Percentiles rank a stretch among this genome's conserved stretches.
Conservation (phyloP, 257 asterid species). For the Haberlea rhodopensis region DNA sequence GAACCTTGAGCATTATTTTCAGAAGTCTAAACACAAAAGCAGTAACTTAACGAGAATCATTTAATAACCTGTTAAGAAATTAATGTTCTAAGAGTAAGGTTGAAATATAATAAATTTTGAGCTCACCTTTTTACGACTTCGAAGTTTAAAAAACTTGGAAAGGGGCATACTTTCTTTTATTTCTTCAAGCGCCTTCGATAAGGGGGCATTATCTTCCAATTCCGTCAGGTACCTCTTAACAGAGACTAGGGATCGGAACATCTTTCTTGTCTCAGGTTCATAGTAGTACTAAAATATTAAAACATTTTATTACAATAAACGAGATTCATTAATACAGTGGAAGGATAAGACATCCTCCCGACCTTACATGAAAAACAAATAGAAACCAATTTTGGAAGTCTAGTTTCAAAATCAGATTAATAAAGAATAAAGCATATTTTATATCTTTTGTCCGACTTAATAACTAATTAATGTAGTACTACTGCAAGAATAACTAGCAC, state of each 20-base stretch:
- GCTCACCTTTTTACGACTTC: slow-evolving; percentile 44
- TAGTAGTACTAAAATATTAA: slow-evolving; percentile 58
- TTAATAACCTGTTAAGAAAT: slow-evolving; percentile 3
- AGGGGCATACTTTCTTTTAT: slow-evolving; percentile 54
- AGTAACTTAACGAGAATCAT: slow-evolving; percentile 3
- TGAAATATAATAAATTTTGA: slow-evolving; percentile 1
- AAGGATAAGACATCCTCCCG: not conserved
- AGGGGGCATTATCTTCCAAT: slow-evolving; percentile 47
- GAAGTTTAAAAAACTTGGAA: slow-evolving; percentile 50
- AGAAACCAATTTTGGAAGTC: not conserved
- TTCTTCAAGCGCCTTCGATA: slow-evolving; percentile 46
- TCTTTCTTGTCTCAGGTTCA: slow-evolving; percentile 71
- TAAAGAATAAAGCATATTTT: too few relatives aligned
- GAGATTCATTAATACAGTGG: not conserved
- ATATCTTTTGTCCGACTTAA: slow-evolving; percentile 4
- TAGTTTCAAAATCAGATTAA: not conserved
- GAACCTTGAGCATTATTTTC: slow-evolving; percentile 30
- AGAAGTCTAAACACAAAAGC: slow-evolving; percentile 8
- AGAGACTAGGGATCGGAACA: slow-evolving; percentile 61
- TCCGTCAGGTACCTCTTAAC: slow-evolving; percentile 58
- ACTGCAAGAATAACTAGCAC: not conserved
- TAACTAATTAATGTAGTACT: not conserved
- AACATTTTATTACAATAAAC: not conserved
- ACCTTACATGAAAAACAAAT: not conserved
- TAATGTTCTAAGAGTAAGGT: too few relatives aligned